phyloP scores from a whole-genome alignment of 2,329 filamentous ascomycete species.

The Sclerotinia sclerotiorum region DNA sequence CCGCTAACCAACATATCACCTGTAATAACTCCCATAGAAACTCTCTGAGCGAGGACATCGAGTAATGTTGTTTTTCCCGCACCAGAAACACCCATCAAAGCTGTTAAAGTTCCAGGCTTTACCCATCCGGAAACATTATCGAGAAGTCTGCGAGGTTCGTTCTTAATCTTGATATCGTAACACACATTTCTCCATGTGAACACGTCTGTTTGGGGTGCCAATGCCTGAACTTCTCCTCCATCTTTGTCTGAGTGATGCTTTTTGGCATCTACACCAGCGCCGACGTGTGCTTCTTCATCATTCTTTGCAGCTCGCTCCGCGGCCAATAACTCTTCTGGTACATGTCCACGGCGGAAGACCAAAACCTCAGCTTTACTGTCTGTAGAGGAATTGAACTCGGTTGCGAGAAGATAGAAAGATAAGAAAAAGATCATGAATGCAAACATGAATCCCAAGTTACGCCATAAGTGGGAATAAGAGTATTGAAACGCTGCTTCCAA shows the following conservation, averaged over 20 bases:
- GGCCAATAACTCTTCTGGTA: slow-evolving; percentile 44
- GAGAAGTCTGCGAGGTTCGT: slow-evolving; percentile 61
- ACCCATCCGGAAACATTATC: slow-evolving; percentile 73
- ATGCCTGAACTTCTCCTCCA: slow-evolving; percentile 33
- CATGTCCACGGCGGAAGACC: slow-evolving; percentile 65
- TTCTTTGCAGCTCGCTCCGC: slow-evolving; percentile 37
- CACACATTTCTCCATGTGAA: slow-evolving; percentile 50
- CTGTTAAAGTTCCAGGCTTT: slow-evolving; percentile 68
- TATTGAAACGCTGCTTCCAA: slow-evolving; percentile 58
- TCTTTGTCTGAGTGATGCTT: slow-evolving; percentile 27
- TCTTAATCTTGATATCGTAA: slow-evolving; percentile 74
- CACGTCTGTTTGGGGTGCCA: slow-evolving; percentile 38
- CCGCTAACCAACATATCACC: slow-evolving; percentile 66
- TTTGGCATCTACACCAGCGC: slow-evolving; percentile 24
- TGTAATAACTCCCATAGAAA: slow-evolving; percentile 84
- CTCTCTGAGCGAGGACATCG: slow-evolving; percentile 76
- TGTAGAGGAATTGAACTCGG: slow-evolving; percentile 63
- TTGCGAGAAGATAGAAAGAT: slow-evolving; percentile 59
- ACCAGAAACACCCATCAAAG: slow-evolving; percentile 70
- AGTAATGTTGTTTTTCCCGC: slow-evolving; percentile 85
- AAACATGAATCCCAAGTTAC: slow-evolving; percentile 68
- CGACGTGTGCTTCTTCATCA: slow-evolving; percentile 32
- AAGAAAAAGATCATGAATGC: slow-evolving; percentile 65
- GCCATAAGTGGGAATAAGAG: slow-evolving; percentile 44
- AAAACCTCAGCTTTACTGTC: slow-evolving; percentile 76